Evolutionary conservation across 306 rosid species (phyloP).

Genomic region (Dalbergia cultrata): DNA sequence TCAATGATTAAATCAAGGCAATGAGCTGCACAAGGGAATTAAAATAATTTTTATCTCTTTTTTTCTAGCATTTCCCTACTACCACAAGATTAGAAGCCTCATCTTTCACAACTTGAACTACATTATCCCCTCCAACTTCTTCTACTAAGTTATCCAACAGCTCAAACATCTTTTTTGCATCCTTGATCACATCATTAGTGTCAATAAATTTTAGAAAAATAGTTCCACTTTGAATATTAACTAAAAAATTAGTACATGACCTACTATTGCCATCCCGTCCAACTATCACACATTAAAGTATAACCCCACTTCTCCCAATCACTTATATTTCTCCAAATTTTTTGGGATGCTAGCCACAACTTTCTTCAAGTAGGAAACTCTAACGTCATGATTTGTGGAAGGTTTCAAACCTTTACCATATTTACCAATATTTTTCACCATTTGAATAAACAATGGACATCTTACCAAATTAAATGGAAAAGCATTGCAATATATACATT

Average conservation of each 20-base stretch:
- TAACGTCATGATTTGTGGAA: constrained; percentile 5
- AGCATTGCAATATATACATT: too few species aligned
- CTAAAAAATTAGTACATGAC: too few species aligned
- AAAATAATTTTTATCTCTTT: background rate
- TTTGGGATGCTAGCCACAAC: background rate
- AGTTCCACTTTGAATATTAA: too few species aligned
- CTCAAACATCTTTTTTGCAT: background rate
- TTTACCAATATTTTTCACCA: too few species aligned
- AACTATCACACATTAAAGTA: background rate
- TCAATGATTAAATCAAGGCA: background rate
- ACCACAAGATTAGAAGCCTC: too few species aligned
- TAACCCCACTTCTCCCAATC: background rate
- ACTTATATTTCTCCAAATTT: background rate
- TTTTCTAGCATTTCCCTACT: background rate
- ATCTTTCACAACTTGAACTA: too few species aligned
- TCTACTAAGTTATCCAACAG: background rate
- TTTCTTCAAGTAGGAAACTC: background rate
- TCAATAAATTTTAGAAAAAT: too few species aligned
- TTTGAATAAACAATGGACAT: too few species aligned
- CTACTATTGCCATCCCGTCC: too few species aligned
- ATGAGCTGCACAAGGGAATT: background rate
- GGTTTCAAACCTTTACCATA: constrained; percentile 3
- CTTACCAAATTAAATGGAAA: too few species aligned
- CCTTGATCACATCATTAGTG: background rate
- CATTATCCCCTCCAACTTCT: too few species aligned